Conservation (phyloP, 1,139 yeast genomes). For the Eremothecium cymbalariae region DNA sequence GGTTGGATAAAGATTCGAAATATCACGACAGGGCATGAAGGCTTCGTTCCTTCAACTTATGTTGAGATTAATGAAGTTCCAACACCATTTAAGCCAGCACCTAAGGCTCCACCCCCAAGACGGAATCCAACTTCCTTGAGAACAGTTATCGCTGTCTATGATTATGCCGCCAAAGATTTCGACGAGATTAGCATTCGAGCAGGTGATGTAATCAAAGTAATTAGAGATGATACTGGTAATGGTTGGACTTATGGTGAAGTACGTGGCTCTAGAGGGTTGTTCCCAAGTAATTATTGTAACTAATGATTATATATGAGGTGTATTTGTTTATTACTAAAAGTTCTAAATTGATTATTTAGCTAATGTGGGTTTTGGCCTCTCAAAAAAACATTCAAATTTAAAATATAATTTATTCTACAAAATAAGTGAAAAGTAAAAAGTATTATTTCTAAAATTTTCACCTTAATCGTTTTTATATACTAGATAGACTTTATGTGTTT, state of each 20-base stretch:
- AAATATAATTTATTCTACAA: too few relatives aligned
- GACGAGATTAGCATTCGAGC: constrained; percentile 66
- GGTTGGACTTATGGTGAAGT: constrained; percentile 97
- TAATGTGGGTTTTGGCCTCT: too few relatives aligned
- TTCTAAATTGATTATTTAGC: too few relatives aligned
- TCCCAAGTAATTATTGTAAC: constrained; percentile 65
- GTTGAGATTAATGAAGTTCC: constrained; percentile 40
- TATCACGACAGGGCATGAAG: constrained; percentile 39
- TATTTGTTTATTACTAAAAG: too few relatives aligned
- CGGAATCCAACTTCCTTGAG: constrained; percentile 44
- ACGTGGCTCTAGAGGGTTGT: constrained; percentile 62
- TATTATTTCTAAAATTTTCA: too few relatives aligned
- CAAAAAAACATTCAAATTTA: too few relatives aligned
- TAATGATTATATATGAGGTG: constrained; percentile 8
- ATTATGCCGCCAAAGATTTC: constrained; percentile 72
- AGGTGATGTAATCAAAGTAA: constrained; percentile 69
- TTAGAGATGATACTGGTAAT: constrained; percentile 70
- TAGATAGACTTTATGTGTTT: too few relatives aligned
- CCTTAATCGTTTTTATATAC: too few relatives aligned
- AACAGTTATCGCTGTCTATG: constrained; percentile 60
- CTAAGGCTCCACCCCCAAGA: constrained; percentile 75
- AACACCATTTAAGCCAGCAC: constrained; percentile 35
- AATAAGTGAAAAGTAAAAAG: too few relatives aligned
- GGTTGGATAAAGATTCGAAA: constrained; percentile 76
- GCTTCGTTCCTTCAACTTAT: constrained; percentile 84